These are phyloP conservation scores for Claviceps africana DNA, from an alignment of 2,329 filamentous ascomycete genomes.

Conservation along the genomic window DNA sequence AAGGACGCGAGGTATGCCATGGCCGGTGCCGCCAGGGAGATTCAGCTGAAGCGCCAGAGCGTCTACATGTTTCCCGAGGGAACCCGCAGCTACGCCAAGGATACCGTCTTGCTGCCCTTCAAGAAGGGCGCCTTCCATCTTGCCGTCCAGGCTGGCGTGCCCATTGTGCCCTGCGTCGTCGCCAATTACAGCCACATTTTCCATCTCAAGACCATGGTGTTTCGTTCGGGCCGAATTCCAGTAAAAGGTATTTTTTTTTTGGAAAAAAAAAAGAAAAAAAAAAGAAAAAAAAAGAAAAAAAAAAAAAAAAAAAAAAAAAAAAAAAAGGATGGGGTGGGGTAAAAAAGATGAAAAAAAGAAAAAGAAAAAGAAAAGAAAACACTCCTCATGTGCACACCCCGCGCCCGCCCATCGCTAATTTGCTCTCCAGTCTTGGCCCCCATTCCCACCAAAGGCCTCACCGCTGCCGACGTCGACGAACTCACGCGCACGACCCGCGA, in stretches of 20 bases:
- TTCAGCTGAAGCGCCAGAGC: slow-evolving; percentile 56
- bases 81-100: slow-evolving; percentile 75
- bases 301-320: no score
- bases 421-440: slow-evolving; percentile 54
- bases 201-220: slow-evolving; percentile 48
- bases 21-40: slow-evolving; percentile 67
- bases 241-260: slow-evolving; percentile 61
- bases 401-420: neutral
- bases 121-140: slow-evolving; percentile 98
- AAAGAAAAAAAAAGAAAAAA: no score
- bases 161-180: slow-evolving; percentile 73
- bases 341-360: no score
- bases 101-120: slow-evolving; percentile 78
- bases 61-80: slow-evolving; percentile 88
- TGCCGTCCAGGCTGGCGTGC: slow-evolving; percentile 83
- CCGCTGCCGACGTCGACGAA: slow-evolving; percentile 61
- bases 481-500: slow-evolving; percentile 55
- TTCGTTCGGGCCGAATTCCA: slow-evolving; percentile 56
- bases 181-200: slow-evolving; percentile 69
- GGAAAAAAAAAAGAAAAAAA: no score
- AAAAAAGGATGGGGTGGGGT: no score
- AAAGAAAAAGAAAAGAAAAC: no score
- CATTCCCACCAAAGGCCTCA: slow-evolving; percentile 62
- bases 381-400: no score
- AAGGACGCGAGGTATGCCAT: slow-evolving; percentile 76